phyloP scores from a whole-genome alignment of 495 filamentous ascomycete genomes.

The Talaromyces liani region DNA sequence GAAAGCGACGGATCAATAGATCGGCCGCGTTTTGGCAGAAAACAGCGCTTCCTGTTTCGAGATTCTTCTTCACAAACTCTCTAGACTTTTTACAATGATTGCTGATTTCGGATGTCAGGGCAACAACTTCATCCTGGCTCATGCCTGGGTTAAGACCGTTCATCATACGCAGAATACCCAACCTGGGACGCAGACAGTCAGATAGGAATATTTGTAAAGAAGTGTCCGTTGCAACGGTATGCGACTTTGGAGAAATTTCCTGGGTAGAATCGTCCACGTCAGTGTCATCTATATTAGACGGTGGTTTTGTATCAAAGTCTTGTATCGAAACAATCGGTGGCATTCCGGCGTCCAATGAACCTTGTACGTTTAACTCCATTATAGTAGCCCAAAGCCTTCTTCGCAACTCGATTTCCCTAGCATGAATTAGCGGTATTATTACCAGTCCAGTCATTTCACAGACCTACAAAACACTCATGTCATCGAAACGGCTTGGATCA shows the following conservation, averaged over 20 bases:
- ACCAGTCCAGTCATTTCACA: neutral
- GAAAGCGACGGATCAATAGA: neutral
- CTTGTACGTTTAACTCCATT: constrained; percentile 50
- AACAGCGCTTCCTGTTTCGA: neutral
- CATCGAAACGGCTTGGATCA: constrained; percentile 45
- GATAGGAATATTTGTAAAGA: neutral
- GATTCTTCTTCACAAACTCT: neutral
- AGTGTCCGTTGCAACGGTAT: neutral
- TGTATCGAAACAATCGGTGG: constrained; percentile 22
- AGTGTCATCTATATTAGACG: neutral
- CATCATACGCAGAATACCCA: neutral
- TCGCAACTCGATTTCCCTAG: constrained; percentile 37
- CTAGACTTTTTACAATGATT: neutral
- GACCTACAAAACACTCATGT: constrained; percentile 33
- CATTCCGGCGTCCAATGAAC: constrained; percentile 48
- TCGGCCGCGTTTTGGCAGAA: neutral
- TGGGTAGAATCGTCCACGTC: neutral
- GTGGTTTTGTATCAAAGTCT: constrained; percentile 1
- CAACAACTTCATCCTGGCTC: neutral
- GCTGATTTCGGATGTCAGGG: neutral
- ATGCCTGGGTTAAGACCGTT: constrained; percentile 1
- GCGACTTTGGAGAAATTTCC: neutral
- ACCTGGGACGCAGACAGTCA: neutral
- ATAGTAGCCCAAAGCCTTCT: constrained; percentile 58
- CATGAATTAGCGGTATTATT: neutral